Evolutionary conservation across 2,329 filamentous ascomycete genomes (phyloP).

Genomic region (Gnomoniopsis smithogilvyi): DNA sequence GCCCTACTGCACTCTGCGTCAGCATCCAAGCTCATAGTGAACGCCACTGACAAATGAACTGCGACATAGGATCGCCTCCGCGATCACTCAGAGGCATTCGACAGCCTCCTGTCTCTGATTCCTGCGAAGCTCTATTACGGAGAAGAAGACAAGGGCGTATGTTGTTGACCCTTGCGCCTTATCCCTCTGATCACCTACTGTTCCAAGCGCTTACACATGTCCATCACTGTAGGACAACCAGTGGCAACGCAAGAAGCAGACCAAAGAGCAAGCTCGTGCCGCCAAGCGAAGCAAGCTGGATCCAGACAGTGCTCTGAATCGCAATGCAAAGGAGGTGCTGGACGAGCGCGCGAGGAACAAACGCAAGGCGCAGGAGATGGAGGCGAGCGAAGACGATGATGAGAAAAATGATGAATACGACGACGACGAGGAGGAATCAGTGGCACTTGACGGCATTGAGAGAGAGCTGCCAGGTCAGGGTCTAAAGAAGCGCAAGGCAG

Average conservation of each 20-base stretch:
- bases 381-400: constrained; percentile 41
- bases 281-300: constrained; percentile 88
- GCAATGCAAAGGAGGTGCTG: constrained; percentile 86
- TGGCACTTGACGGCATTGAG: constrained; percentile 50
- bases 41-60: constrained; percentile 7
- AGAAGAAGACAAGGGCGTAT: constrained; percentile 69
- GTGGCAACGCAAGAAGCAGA: constrained; percentile 95
- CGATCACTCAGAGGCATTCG: constrained; percentile 70
- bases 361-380: constrained; percentile 69
- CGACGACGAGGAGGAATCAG: constrained; percentile 37
- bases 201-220: constrained; percentile 16
- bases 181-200: background rate
- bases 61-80: constrained; percentile 51
- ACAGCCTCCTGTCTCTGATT: constrained; percentile 82
- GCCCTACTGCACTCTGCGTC: background rate
- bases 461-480: constrained; percentile 63
- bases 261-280: constrained; percentile 79
- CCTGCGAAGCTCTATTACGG: constrained; percentile 90
- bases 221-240: constrained; percentile 61
- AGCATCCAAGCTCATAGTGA: constrained; percentile 6
- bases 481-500: constrained; percentile 44
- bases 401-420: constrained; percentile 44
- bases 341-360: constrained; percentile 76
- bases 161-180: constrained; percentile 32
- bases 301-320: constrained; percentile 77